Base-by-base conservation (phyloP, 768 basidiomycete genomes). In the Asterophora parasitica region DNA sequence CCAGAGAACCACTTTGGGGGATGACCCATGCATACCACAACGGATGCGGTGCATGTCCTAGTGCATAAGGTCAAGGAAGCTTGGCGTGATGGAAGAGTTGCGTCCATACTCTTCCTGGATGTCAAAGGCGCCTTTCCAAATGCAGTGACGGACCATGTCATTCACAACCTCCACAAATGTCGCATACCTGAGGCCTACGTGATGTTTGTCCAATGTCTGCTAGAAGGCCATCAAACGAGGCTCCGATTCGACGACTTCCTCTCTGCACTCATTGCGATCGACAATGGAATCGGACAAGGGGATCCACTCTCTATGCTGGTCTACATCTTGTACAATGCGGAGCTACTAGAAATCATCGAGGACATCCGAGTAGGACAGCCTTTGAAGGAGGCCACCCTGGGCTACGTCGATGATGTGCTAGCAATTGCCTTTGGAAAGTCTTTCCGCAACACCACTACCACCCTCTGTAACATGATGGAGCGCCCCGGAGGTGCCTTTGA, bases 1-100 rank as follows among this genome's bases (percentile, higher is more conserved):
- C 58, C 58, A 3, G 15, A 16, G 1, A 58, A 40, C 4, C 69
- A 70, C 30, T 68, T 67, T 35, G 65, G 31, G 6, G 60, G 64
- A 2, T 33, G 65, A 9, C 62, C 66, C 2, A 56, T 53, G 7
- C 33, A 35, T 32, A 56, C 62, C 0, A 65, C 72, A 0, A 65
- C 61, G 0, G 67, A 72, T 53, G 55, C 67, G 2, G 36, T 68
- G 10, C 56, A 65, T 44, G 35, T 63, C 1, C 32, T 71, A 3
- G 58, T 65, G 9, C 50, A 66, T 0, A 62, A 50, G 10, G 54
- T 73, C 13, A 62, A 70, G 38, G 63, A 67, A 4, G 65, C 68
- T 1, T 73, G 72, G 72, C 9, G 26, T 16, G 36, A 44, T 23
- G 43, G 50, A 0, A 44, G 61, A 31, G 63, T 62, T 0, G 65